These are phyloP conservation scores for Camellia lanceoleosa DNA, from an alignment of 148 eudicot species.

Conservation along the genomic window DNA sequence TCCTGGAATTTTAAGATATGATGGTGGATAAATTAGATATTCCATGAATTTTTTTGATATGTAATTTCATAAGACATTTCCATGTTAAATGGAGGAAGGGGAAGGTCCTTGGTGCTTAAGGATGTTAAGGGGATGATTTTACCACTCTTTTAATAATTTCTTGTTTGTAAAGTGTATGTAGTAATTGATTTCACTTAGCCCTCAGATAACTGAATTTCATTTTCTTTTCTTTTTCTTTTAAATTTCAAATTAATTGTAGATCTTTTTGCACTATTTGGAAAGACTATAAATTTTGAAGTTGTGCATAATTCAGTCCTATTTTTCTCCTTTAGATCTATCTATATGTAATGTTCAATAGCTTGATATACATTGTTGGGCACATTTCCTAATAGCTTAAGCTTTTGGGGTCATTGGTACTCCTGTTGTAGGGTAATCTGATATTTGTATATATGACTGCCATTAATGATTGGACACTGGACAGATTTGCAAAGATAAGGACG, in stretches of 20 bases:
- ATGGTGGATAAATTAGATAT: constrained; percentile 2
- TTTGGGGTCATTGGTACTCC: not conserved
- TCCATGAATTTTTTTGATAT: not conserved
- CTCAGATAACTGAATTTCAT: not conserved
- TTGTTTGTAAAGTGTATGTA: not conserved
- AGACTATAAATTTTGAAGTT: not conserved
- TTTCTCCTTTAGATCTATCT: not conserved
- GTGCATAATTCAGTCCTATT: not conserved
- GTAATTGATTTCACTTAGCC: not conserved
- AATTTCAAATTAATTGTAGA: not conserved
- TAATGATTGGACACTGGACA: constrained; percentile 22
- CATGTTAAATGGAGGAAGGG: not conserved
- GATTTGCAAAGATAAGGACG: constrained; percentile 83
- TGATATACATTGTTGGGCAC: too few species aligned
- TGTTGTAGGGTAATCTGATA: not conserved
- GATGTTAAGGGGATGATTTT: not conserved
- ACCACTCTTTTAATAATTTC: not conserved
- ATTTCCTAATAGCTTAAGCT: not conserved
- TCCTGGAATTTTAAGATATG: not conserved
- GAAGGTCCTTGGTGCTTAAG: not conserved
- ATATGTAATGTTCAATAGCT: not conserved
- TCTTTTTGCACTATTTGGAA: not conserved
- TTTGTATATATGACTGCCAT: not conserved
- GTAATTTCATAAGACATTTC: not conserved
- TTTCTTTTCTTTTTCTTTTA: not conserved